These are phyloP conservation scores for Pleurotus djamor DNA, from an alignment of 768 basidiomycete genomes.

Conservation along the genomic window DNA sequence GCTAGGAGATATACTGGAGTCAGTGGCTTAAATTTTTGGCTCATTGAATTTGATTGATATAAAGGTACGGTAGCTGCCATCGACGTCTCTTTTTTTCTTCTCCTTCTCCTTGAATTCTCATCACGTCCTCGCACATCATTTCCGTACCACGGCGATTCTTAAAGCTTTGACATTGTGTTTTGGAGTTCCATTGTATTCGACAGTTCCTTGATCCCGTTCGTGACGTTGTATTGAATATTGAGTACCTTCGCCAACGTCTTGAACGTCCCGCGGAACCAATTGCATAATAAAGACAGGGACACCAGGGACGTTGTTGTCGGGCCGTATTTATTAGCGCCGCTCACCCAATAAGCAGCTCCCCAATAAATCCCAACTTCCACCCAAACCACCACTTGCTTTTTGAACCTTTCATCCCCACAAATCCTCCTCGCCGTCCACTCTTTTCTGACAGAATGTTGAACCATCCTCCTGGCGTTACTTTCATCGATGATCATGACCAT, in stretches of 20 bases:
- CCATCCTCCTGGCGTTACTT: conserved; percentile 64
- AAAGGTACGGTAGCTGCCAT: too few relatives aligned
- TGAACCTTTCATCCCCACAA: not conserved
- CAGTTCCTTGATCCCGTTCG: too few relatives aligned
- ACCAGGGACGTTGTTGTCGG: not conserved
- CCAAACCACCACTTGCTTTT: not conserved
- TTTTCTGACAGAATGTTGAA: conserved; percentile 45
- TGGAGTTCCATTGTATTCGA: too few relatives aligned
- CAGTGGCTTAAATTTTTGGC: too few relatives aligned
- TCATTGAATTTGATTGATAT: too few relatives aligned
- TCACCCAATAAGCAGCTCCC: conserved; percentile 1
- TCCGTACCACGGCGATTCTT: too few relatives aligned
- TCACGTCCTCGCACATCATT: too few relatives aligned
- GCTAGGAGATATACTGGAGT: too few relatives aligned
- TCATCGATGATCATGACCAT: conserved; percentile 58
- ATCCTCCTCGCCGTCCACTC: not conserved
- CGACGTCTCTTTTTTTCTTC: too few relatives aligned
- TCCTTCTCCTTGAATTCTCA: too few relatives aligned
- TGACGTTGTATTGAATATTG: too few relatives aligned
- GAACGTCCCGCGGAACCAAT: not conserved
- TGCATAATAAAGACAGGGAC: not conserved
- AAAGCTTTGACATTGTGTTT: too few relatives aligned
- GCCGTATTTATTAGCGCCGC: conserved; percentile 6
- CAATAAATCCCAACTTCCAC: not conserved
- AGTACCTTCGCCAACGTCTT: not conserved